phyloP scores from a whole-genome alignment of 2,329 filamentous ascomycete genomes.

The Amauroascus verrucosus region DNA sequence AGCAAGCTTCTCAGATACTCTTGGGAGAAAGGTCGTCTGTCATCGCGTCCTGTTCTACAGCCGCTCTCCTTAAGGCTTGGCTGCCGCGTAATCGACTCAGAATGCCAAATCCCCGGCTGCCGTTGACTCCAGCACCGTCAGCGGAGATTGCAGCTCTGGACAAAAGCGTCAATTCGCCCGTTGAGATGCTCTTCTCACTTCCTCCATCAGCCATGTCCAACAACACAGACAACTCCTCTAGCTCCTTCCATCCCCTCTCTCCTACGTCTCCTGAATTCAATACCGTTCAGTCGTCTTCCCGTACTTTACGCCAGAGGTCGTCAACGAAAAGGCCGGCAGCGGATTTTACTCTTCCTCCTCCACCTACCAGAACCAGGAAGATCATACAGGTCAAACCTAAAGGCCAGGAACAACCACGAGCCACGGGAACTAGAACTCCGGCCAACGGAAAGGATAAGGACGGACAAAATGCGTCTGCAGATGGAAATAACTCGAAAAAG shows the following conservation, averaged over 20 bases:
- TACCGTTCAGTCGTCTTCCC: constrained; percentile 14
- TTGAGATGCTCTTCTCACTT: constrained; percentile 62
- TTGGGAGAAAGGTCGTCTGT: background rate
- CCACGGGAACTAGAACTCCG: constrained; percentile 23
- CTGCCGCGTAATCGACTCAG: constrained; percentile 3
- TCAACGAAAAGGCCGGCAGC: constrained; percentile 34
- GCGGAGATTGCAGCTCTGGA: constrained; percentile 58
- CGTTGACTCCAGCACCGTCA: constrained; percentile 69
- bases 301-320: constrained; percentile 24
- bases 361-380: constrained; percentile 81
- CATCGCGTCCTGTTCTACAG: background rate
- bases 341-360: constrained; percentile 72
- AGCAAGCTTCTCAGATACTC: background rate
- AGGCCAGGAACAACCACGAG: constrained; percentile 27
- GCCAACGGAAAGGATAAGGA: constrained; percentile 16
- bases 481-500: constrained; percentile 48
- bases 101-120: constrained; percentile 58
- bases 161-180: constrained; percentile 16
- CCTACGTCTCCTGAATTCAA: constrained; percentile 36
- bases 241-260: constrained; percentile 41
- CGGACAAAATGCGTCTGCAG: constrained; percentile 11
- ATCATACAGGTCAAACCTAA: constrained; percentile 96
- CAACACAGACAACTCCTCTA: constrained; percentile 18
- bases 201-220: constrained; percentile 53
- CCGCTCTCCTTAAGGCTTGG: background rate